Percentiles rank a stretch among this genome's conserved stretches.
phyloP scores from a whole-genome alignment of 2,329 filamentous ascomycete genomes.

The Fusarium sp. region DNA sequence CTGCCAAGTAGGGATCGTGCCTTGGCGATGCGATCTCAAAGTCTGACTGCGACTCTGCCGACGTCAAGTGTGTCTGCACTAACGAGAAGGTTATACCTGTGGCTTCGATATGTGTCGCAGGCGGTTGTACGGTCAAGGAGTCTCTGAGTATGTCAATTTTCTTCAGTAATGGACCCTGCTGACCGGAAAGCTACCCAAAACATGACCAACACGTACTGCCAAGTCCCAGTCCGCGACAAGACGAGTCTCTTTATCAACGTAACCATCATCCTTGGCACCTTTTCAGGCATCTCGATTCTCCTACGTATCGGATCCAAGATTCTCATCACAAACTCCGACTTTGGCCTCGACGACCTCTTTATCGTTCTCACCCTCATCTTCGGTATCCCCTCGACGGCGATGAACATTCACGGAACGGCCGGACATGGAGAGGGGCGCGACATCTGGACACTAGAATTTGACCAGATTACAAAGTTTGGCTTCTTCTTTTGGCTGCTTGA shows the following conservation, averaged over 20 bases:
- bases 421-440: constrained; percentile 29
- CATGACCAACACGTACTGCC: constrained; percentile 25
- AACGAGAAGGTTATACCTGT: constrained; percentile 8
- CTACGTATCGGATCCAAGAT: constrained; percentile 34
- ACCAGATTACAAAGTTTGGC: constrained; percentile 26
- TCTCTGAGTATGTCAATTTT: constrained; percentile 22
- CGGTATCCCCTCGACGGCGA: constrained; percentile 26
- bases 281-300: constrained; percentile 30
- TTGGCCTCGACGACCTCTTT: constrained; percentile 37
- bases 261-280: constrained; percentile 27
- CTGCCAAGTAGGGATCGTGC: constrained; percentile 19
- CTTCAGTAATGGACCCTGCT: background rate
- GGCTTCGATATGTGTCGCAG: constrained; percentile 34
- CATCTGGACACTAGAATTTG: constrained; percentile 30
- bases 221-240: constrained; percentile 26
- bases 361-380: constrained; percentile 16
- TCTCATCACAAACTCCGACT: constrained; percentile 20
- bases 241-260: constrained; percentile 23
- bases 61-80: constrained; percentile 36
- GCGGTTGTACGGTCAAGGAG: constrained; percentile 35
- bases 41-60: constrained; percentile 32
- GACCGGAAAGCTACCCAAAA: constrained; percentile 24
- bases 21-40: constrained; percentile 24
- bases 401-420: constrained; percentile 32
- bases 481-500: constrained; percentile 31